Percentiles rank a stretch among this genome's conserved stretches.
Evolutionary conservation across 1,139 yeast genomes (phyloP).

Genomic region (Pneumocystis jirovecii): DNA sequence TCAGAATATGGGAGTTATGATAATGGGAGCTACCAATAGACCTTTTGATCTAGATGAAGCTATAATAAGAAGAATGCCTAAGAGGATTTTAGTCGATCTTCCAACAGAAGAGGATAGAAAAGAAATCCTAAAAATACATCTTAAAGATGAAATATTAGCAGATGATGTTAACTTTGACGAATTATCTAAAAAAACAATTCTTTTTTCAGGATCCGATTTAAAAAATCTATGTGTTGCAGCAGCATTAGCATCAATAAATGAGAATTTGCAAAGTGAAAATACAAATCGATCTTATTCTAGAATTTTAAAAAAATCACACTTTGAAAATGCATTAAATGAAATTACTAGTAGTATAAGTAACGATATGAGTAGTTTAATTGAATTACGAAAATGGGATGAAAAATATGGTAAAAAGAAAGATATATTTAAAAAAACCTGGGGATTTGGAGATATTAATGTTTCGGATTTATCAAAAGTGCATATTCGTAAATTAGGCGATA

Average conservation of each 20-base stretch:
- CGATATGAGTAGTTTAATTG: conserved; percentile 13
- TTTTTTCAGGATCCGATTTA: conserved; percentile 97
- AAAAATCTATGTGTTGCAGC: conserved; percentile 94
- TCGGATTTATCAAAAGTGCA: not conserved
- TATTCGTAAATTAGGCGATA: not conserved
- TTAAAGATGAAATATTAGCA: conserved; percentile 91
- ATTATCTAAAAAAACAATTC: conserved; percentile 79
- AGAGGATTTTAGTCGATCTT: conserved; percentile 88
- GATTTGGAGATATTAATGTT: not conserved
- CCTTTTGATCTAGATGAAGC: conserved; percentile 98
- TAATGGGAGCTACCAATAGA: conserved; percentile 95
- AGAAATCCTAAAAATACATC: conserved; percentile 82
- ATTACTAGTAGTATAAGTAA: conserved; percentile 13
- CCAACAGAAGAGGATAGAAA: conserved; percentile 89
- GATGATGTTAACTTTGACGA: conserved; percentile 78
- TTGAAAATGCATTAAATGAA: conserved; percentile 12
- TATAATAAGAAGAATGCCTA: conserved; percentile 89
- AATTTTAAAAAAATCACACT: conserved; percentile 10
- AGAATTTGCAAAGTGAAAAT: conserved; percentile 57
- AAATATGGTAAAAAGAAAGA: conserved; percentile 10
- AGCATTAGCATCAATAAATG: conserved; percentile 93
- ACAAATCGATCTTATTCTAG: conserved; percentile 1
- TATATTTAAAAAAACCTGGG: not conserved
- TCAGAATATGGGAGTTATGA: conserved; percentile 84
- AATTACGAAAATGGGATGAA: conserved; percentile 14